Evolutionary conservation across 805 yeast genomes (phyloP).

Genomic region (Saccharomyces jurei): DNA sequence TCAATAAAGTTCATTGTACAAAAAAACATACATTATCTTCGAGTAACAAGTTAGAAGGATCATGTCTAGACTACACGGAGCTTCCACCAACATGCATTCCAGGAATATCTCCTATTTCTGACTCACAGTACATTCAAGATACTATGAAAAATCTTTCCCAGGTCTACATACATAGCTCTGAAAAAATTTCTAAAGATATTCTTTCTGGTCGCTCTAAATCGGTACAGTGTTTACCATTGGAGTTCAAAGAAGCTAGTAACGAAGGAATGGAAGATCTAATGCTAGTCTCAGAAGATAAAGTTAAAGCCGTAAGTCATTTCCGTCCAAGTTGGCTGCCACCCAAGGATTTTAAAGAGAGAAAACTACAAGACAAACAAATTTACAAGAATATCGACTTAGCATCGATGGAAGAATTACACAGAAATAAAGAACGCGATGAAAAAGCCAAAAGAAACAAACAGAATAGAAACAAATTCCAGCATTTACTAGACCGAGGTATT

Average conservation of each 20-base stretch:
- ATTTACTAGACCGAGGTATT: constrained; percentile 25
- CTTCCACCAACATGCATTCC: constrained; percentile 42
- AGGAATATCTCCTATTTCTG: constrained; percentile 27
- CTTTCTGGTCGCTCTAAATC: constrained; percentile 28
- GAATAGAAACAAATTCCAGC: constrained; percentile 20
- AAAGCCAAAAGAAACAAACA: constrained; percentile 21
- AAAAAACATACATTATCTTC: not conserved
- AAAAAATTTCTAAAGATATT: constrained; percentile 28
- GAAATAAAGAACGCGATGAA: constrained; percentile 23
- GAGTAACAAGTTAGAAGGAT: not conserved
- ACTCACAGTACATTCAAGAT: constrained; percentile 19
- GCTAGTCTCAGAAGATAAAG: constrained; percentile 53
- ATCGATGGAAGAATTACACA: constrained; percentile 24
- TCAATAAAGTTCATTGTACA: not conserved
- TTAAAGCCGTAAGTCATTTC: constrained; percentile 44
- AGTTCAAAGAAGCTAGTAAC: constrained; percentile 28
- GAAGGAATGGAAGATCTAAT: constrained; percentile 47
- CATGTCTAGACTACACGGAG: constrained; percentile 3
- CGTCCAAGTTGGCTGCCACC: constrained; percentile 70
- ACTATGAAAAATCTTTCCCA: constrained; percentile 33
- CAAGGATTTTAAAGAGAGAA: constrained; percentile 42
- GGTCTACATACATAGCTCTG: constrained; percentile 33
- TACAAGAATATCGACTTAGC: constrained; percentile 29
- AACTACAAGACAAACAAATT: constrained; percentile 48
- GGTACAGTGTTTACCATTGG: constrained; percentile 30